Base-by-base conservation (phyloP, 2,329 filamentous ascomycete species). In the Gaeumannomyces tritici region DNA sequence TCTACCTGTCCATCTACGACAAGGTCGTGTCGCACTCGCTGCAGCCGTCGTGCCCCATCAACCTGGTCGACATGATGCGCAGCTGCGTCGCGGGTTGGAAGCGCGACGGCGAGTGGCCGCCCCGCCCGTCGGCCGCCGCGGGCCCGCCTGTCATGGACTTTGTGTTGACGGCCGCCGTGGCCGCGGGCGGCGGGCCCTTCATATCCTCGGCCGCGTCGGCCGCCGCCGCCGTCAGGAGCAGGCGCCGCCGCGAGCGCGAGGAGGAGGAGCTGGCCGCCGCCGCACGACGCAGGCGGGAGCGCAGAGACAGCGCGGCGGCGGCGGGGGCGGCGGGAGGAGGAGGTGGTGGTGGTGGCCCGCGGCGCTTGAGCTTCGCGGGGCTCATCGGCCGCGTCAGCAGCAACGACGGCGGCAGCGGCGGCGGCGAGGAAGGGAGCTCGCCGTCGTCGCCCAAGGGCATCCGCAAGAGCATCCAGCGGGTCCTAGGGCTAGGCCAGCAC, bases 61-160 rank as follows among this genome's bases (percentile, higher is more conserved):
- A 96, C 68, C 83, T 98, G 0, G 78, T 82, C 33, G 91, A 96
- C 68, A 87, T 97, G 77, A 85, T 90, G 27, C 83, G 86, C 12
- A 86, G 90, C 15, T 89, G 93, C 66, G 92, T 98, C 0, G 82
- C 89, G 31, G 93, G 93, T 56, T 97, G 93, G 93, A 96, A 96
- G 74, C 83, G 90, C 55, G 91, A 95, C 69, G 93, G 92, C 21
- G 91, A 96, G 73, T 98, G 93, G 93, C 93, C 93, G 5, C 91
- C 90, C 1, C 85, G 84, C 67, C 74, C 62, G 5, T n/a, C n/a
- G n/a, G n/a, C n/a, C n/a, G 26, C 51, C 12, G 63, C 47, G 35
- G 7, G n/a, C n/a, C n/a, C 55, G 9, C 27, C 28, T 56, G 27
- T 57, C 26, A 29, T 62, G 33, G 55, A 60, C 5, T 13, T 59